Base-by-base conservation (phyloP, 495 filamentous ascomycete genomes). In the Hypomontagnella submonticulosa region DNA sequence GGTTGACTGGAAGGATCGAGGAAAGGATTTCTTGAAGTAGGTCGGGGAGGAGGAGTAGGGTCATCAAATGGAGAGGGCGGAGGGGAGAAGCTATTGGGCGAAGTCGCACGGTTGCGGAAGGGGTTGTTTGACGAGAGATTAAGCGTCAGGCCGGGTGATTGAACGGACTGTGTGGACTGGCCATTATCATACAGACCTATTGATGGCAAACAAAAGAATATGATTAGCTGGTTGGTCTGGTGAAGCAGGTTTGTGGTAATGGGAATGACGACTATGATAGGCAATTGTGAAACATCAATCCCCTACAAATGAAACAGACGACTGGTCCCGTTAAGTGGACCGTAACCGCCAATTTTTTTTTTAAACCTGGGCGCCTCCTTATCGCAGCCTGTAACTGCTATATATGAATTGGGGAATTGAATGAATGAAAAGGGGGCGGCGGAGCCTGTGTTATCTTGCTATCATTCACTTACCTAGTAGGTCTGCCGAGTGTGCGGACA, bases 101-200 rank as follows among this genome's bases (percentile, higher is more conserved):
- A 95, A 6, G 85, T 79, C 43, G 91, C 88, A 67, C 90, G 90
- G 76, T 96, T 96, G 81, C 95, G 89, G 75, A 99, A 99, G n/a
- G 95, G 95, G 72, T 99, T 99, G 83, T 98, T 98, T 64, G 95
- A 98, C 60, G 87, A 85, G 71, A 95, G 84, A 71, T 88, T 89
- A 74, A 87, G 78, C 11, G 83, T 73, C 71, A 84, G 75, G 44
- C 81, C 82, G 34, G 85, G 75, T 49, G 85, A 80, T 67, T 69
- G 75, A 55, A 55, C 19, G 50, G 59, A 58, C 30, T 67, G 74
- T 43, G 56, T 15, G 36, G 55, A 47, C 30, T 40, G 49, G 23
- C 44, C 27, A 61, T 69, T 76, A 69, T 76, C 77, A 77, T 51
- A 57, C 23, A 71, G 75, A 67, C 68, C 67, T 70, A 72, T 60